A percentile compares a stretch with the other conserved stretches of the same genome.
phyloP scores from a whole-genome alignment of 169 alveolate species.

The Hepatocystis sp. region DNA sequence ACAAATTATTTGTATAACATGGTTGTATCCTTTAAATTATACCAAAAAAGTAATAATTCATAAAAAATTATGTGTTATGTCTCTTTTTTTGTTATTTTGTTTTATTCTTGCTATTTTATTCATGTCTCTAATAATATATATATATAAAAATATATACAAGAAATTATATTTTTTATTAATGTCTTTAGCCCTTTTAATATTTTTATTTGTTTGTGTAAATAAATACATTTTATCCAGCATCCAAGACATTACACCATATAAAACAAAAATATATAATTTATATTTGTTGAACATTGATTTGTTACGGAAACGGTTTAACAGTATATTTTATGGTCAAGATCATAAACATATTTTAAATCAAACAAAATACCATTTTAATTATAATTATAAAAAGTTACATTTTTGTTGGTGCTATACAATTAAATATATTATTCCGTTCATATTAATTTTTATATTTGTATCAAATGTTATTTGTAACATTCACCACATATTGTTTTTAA shows the following conservation, averaged over 20 bases:
- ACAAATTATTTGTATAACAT: slow-evolving; percentile 37
- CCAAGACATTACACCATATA: neutral
- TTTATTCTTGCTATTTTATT: slow-evolving; percentile 8
- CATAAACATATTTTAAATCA: no score
- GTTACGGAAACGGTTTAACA: slow-evolving; percentile 27
- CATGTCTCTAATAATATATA: slow-evolving; percentile 5
- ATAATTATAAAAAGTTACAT: slow-evolving; percentile 20
- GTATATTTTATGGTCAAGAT: slow-evolving; percentile 60
- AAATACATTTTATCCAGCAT: neutral
- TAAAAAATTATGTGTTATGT: neutral
- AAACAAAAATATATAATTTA: slow-evolving; percentile 19
- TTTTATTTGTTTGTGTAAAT: slow-evolving; percentile 15
- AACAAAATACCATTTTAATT: slow-evolving; percentile 1
- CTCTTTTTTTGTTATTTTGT: neutral
- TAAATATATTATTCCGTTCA: slow-evolving; percentile 45
- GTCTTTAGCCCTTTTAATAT: neutral
- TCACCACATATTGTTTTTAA: no score
- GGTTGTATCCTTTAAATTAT: slow-evolving; percentile 37
- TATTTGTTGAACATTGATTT: slow-evolving; percentile 21
- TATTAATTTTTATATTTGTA: slow-evolving; percentile 13
- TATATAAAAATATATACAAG: neutral
- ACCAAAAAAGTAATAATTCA: neutral
- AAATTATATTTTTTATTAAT: slow-evolving; percentile 3
- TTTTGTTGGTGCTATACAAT: slow-evolving; percentile 30
- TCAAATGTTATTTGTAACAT: slow-evolving; percentile 9